Evolutionary conservation across 176 grass and related monocot genomes (phyloP).

Genomic region (Musa beccarii): DNA sequence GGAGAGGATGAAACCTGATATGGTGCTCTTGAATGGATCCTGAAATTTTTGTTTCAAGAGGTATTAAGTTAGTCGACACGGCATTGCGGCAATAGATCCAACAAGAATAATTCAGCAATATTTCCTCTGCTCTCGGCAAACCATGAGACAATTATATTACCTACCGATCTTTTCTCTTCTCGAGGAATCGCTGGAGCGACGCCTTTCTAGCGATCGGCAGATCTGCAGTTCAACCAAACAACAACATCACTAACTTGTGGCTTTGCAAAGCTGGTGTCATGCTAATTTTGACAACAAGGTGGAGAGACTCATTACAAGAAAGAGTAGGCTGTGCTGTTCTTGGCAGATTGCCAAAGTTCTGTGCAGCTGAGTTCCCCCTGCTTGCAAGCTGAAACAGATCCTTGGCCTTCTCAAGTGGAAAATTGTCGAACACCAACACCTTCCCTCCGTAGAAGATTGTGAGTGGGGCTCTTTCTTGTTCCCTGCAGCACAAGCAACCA

Average conservation of each 20-base stretch:
- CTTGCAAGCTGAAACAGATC: slow-evolving; percentile 74
- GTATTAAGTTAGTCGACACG: slow-evolving; percentile 8
- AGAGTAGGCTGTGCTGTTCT: slow-evolving; percentile 42
- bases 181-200: slow-evolving; percentile 87
- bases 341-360: slow-evolving; percentile 25
- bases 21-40: slow-evolving; percentile 62
- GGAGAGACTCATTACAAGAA: slow-evolving; percentile 46
- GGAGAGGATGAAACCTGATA: slow-evolving; percentile 43
- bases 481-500: slow-evolving; percentile 40
- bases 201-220: slow-evolving; percentile 86
- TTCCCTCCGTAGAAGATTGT: slow-evolving; percentile 95
- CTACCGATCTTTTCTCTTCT: slow-evolving; percentile 99
- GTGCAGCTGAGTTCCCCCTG: slow-evolving; percentile 38
- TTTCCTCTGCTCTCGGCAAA: not conserved
- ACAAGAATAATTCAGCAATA: not conserved
- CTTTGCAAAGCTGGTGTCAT: not conserved
- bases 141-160: not conserved
- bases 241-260: slow-evolving; percentile 7
- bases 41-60: slow-evolving; percentile 16
- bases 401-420: slow-evolving; percentile 85
- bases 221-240: slow-evolving; percentile 38
- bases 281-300: not conserved
- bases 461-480: slow-evolving; percentile 50
- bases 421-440: slow-evolving; percentile 86
- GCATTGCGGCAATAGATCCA: not conserved